phyloP scores from a whole-genome alignment of 2,329 filamentous ascomycete genomes.

The Hortaea sp. region DNA sequence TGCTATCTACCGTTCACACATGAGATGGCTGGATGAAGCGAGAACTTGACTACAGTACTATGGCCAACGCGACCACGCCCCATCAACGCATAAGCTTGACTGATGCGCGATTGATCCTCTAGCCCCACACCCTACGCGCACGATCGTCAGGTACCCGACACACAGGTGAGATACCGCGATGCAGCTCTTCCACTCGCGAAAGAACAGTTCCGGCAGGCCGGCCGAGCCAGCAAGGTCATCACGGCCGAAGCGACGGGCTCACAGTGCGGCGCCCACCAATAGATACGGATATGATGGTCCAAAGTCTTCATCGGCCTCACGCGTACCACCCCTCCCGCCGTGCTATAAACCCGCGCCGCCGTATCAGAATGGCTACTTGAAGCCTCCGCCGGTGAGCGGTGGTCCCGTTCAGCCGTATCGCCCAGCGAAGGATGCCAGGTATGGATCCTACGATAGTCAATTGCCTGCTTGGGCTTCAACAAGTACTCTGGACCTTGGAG shows the following conservation, averaged over 20 bases:
- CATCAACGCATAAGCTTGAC: too few species aligned
- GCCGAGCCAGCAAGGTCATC: background rate
- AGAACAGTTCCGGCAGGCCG: background rate
- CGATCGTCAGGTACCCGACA: too few species aligned
- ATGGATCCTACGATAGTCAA: background rate
- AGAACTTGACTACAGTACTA: too few species aligned
- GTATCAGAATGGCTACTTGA: background rate
- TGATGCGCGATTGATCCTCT: too few species aligned
- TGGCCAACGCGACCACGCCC: too few species aligned
- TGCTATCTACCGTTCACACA: too few species aligned
- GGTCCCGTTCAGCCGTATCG: background rate
- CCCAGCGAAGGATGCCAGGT: background rate
- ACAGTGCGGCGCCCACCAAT: background rate
- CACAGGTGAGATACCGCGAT: background rate
- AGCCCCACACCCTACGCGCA: too few species aligned
- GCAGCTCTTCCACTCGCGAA: background rate
- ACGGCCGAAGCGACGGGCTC: background rate
- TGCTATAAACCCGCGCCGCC: background rate
- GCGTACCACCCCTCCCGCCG: background rate
- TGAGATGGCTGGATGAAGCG: too few species aligned
- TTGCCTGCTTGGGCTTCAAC: conserved; percentile 1
- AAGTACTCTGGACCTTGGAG: background rate
- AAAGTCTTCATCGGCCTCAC: background rate
- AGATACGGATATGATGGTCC: background rate
- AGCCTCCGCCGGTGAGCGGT: background rate